Conservation (phyloP, 2,329 filamentous ascomycete genomes). For the Colletotrichum chlorophyti region DNA sequence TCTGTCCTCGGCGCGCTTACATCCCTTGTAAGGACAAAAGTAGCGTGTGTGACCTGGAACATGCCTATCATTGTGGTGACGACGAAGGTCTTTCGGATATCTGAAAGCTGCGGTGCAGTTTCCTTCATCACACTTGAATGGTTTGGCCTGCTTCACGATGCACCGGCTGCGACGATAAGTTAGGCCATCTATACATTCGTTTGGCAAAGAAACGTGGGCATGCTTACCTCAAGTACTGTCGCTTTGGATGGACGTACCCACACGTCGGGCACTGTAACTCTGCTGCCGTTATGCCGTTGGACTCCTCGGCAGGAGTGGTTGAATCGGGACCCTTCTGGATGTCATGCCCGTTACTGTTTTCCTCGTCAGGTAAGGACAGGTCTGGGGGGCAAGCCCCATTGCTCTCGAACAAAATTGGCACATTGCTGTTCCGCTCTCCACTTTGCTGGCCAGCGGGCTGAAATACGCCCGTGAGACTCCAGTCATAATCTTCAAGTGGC, state of each 20-base stretch:
- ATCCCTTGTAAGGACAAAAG: constrained; percentile 12
- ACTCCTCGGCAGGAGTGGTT: neutral
- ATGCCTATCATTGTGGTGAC: constrained; percentile 3
- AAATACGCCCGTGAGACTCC: neutral
- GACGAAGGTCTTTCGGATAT: constrained; percentile 14
- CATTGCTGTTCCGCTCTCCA: constrained; percentile 4
- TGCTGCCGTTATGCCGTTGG: neutral
- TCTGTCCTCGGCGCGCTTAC: neutral
- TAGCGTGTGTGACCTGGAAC: neutral
- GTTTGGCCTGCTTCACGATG: neutral
- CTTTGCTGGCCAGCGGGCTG: constrained; percentile 28
- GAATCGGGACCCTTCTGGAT: neutral
- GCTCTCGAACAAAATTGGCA: neutral
- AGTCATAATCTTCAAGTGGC: constrained; percentile 27
- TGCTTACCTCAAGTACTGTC: neutral
- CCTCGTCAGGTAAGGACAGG: constrained; percentile 9
- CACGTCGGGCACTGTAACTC: neutral
- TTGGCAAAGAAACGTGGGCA: neutral
- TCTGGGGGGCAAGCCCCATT: neutral
- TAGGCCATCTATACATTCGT: neutral
- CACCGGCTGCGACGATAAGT: neutral
- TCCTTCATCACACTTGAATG: constrained; percentile 8
- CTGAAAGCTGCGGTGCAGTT: constrained; percentile 11
- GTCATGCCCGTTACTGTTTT: neutral
- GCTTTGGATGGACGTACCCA: neutral